Evolutionary conservation across 2,329 filamentous ascomycete genomes (phyloP), one percentile per base, ranked within the genome.

Genomic region (Curvularia verruculosa): DNA sequence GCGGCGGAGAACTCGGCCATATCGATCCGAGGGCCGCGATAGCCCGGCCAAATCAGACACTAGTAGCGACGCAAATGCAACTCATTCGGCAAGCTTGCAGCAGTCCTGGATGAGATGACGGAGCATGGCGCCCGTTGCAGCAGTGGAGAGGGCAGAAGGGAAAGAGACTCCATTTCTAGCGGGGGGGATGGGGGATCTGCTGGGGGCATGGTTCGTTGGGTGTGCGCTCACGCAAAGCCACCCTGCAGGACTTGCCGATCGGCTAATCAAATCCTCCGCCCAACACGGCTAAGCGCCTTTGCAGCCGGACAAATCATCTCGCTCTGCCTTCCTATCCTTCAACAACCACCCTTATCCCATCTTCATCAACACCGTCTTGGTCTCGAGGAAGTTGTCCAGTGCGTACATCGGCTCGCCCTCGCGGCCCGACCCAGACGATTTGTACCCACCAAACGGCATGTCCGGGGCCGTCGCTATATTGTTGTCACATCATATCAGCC

Each of bases 361-460:
- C 62, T 71, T 72, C 55, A 76, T 72, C 49, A 71, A 39, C 2
- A 76, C 70, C 5, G 61, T 63, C 67, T 76, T 75, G 18, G 66
- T 73, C 64, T 76, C 72, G 15, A 75, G 56, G 51, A 70, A 76
- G 59, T 74, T 74, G 59, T 72, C 61, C 46, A 75, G 41, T 3
- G 67, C 64, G 56, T 73, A 71, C 37, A 56, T 8, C 13, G 70
- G 67, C 58, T 70, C 67, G 1, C 74, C 69, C 54, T 78, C 76
- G 28, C 75, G 66, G 3, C 76, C 75, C 19, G 68, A 64, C 0
- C 76, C 77, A 23, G 65, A 70, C 1, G 67, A 66, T 53, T 79
- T 79, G 60, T 75, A 77, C 0, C 78, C 78, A 36, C 77, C 78
- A 59, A 79, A 79, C 0, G 77, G 76, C 68, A 78, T 75, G 51